Evolutionary conservation across 441 rosid genomes (phyloP), one percentile per base, ranked within the genome.

Genomic region (Raphanus hybrid): DNA sequence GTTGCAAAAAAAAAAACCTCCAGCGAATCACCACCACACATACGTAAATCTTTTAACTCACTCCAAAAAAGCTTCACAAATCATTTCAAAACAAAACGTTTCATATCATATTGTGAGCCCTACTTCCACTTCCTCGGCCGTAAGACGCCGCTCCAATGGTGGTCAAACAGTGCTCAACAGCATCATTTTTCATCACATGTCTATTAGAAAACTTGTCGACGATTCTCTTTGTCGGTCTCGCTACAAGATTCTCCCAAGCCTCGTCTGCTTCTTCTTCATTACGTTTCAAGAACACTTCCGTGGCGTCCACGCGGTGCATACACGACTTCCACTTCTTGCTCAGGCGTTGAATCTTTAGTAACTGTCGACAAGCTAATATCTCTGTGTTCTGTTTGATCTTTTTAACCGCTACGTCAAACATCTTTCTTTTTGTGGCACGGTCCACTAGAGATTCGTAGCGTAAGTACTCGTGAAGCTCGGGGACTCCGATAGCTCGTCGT

Each of bases 221-320:
- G 10, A 88, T 87, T 77, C 50, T 69, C 26, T 78, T 20, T 72
- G 89, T 79, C 0, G 96, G 91, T 48, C 80, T 83, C 5, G 80
- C 83, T 75, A 94, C 97, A 0, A 65, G 77, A 67, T 79, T 82
- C 61, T 92, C 91, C 98, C 98, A 94, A 0, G 87, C 82, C 64
- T 86, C 83, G 35, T 91, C 85, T 0, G 86, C 86, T 73, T 88
- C 86, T 10, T 90, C 87, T 3, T 82, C 86, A 6, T 84, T 86
- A 0, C 65, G 67, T 74, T 73, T 86, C 23, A 81, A 59, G 79
- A 94, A 89, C 50, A 86, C 94, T 57, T 89, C 90, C 0, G 96
- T 88, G 8, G 98, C 98, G 32, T 94, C 95, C 15, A 92, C 81
- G 2, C 86, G 88, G 67, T 94, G 90, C 85, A 92, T 88, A 11